Base-by-base conservation (phyloP, 1,139 yeast species). In the Sugiyamaella neomexicana region DNA sequence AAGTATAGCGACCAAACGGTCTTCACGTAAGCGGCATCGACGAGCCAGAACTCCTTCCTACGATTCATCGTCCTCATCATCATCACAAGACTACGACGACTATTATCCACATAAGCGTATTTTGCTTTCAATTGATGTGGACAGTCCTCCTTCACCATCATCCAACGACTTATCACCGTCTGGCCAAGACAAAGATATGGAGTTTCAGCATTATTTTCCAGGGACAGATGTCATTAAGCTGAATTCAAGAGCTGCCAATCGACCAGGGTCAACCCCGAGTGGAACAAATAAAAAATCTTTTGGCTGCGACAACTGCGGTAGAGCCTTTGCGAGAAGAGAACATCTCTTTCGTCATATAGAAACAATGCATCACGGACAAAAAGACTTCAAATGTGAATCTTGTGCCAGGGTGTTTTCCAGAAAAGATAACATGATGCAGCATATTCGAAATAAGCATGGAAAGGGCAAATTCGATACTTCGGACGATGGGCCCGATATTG, bases 351-450 rank as follows among this genome's bases (percentile, higher is more conserved):
- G 67, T 5, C 67, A 64, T 46, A 56, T 64, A n/a, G 66, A 63
- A 44, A 63, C 67, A 1, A 64, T 63, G 57, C 67, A 64, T 52
- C 62, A 62, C 50, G 64, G 63, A 39, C 66, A 62, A 31, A 64
- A 64, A 55, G 62, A 64, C 46, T 64, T 58, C 55, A 60, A 62
- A 41, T 64, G 67, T 55, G 53, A 56, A 17, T 52, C 61, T 12
- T 64, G 67, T 48, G 46, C 54, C 25, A 55, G 67, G 23, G 66
- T 63, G 36, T 64, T 64, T 37, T 62, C 65, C 8, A 47, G 67
- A 13, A 64, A 63, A 46, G 67, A 64, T 50, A 64, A 64, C 36
- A 63, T 64, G 67, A 63, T 64, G 67, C 67, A 64, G 51, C 67
- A 64, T 53, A 58, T 62, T 10, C 56, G 67, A 27, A 64, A 64